Conservation (phyloP, 306 rosid genomes). For the Ormosia emarginata region DNA sequence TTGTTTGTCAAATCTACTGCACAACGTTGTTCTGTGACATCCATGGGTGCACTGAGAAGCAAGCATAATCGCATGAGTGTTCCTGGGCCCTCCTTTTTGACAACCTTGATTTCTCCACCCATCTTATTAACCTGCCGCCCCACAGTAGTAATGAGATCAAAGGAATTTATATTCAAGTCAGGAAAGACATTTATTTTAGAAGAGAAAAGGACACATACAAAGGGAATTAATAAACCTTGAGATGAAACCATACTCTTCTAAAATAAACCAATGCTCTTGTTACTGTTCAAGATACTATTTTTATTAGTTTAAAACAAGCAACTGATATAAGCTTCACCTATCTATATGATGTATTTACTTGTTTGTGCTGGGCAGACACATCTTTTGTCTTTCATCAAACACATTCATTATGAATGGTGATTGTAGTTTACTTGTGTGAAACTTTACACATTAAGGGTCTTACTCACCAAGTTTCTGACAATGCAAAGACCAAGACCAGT, state of each 20-base stretch:
- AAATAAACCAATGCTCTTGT: neutral
- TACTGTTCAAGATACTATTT: neutral
- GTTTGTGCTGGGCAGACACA: neutral
- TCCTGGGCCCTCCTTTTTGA: slow-evolving; percentile 81
- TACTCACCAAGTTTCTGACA: slow-evolving; percentile 88
- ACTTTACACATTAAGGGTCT: neutral
- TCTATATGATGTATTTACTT: neutral
- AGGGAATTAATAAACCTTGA: slow-evolving; percentile 7
- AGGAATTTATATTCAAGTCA: neutral
- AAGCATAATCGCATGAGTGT: slow-evolving; percentile 78
- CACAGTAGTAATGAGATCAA: slow-evolving; percentile 9
- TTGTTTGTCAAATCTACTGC: slow-evolving; percentile 57
- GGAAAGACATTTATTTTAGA: neutral
- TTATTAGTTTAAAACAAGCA: neutral
- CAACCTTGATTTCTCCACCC: slow-evolving; percentile 97
- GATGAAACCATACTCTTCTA: neutral
- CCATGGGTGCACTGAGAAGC: slow-evolving; percentile 70
- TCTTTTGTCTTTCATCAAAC: neutral
- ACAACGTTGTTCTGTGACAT: slow-evolving; percentile 61
- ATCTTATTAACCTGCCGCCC: slow-evolving; percentile 79
- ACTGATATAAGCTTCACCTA: neutral
- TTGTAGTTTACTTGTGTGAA: slow-evolving; percentile 19
- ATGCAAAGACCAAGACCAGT: slow-evolving; percentile 99
- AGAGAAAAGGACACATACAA: neutral
- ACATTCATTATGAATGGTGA: neutral